Conservation (phyloP, 1,139 yeast species). For the Debaryomyces nepalensis region DNA sequence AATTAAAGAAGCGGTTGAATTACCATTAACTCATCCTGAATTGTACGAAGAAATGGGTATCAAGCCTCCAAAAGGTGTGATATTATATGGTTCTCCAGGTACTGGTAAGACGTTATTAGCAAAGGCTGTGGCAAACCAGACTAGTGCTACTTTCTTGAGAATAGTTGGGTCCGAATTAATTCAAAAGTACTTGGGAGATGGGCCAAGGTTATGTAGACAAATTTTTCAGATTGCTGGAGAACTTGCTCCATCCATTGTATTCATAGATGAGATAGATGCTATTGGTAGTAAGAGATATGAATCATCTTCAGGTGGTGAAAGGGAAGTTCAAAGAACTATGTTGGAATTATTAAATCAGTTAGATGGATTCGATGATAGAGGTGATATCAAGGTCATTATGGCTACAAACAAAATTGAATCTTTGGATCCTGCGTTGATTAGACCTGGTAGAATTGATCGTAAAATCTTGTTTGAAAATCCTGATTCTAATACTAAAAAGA, state of each 20-base stretch:
- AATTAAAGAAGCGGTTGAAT: slow-evolving; percentile 96
- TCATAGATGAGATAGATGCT: slow-evolving; percentile 98
- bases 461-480: slow-evolving; percentile 97
- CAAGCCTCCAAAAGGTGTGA: slow-evolving; percentile 98
- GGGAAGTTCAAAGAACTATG: slow-evolving; percentile 99
- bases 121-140: slow-evolving; percentile 97
- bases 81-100: slow-evolving; percentile 98
- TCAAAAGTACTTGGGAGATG: slow-evolving; percentile 97
- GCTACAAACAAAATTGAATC: slow-evolving; percentile 97
- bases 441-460: slow-evolving; percentile 99
- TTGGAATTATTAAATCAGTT: slow-evolving; percentile 93
- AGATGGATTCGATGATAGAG: slow-evolving; percentile 98
- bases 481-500: slow-evolving; percentile 89
- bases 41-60: slow-evolving; percentile 99
- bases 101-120: slow-evolving; percentile 97
- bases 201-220: slow-evolving; percentile 93
- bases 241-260: slow-evolving; percentile 96
- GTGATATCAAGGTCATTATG: slow-evolving; percentile 98
- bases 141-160: slow-evolving; percentile 93
- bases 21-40: slow-evolving; percentile 97
- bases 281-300: slow-evolving; percentile 98
- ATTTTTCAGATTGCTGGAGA: slow-evolving; percentile 97
- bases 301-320: slow-evolving; percentile 94
- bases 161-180: slow-evolving; percentile 97
- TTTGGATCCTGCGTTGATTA: slow-evolving; percentile 94